A percentile compares a stretch with the other conserved stretches of the same genome.
phyloP scores from a whole-genome alignment of 208 protist species.

The Ichthyophonus hoferi region DNA sequence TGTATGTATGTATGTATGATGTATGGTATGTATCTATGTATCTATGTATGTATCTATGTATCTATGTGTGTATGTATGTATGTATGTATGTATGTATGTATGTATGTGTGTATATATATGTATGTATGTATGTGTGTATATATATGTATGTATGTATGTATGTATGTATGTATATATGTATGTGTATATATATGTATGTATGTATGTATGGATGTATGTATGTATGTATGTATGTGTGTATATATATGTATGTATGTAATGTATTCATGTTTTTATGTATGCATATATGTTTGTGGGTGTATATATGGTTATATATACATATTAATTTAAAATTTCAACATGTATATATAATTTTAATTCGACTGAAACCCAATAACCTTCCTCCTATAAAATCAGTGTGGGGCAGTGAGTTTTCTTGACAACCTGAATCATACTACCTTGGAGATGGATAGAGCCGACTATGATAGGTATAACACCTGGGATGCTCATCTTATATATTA shows the following conservation, averaged over 20 bases:
- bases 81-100: background rate
- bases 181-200: background rate
- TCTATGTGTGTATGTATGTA: background rate
- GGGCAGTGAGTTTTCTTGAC: background rate
- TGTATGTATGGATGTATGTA: too few species aligned
- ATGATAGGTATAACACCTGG: background rate
- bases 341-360: background rate
- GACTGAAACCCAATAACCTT: too few species aligned
- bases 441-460: background rate
- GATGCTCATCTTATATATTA: too few species aligned
- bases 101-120: conserved; percentile 5
- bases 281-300: background rate
- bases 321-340: background rate
- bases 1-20: background rate
- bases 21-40: background rate
- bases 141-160: background rate
- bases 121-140: background rate
- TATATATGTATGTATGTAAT: background rate
- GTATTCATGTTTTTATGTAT: background rate
- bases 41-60: background rate
- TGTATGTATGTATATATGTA: background rate
- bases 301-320: background rate
- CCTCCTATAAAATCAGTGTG: too few species aligned
- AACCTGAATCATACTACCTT: background rate
- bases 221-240: background rate